Percentiles rank a stretch among this genome's conserved stretches.
These are phyloP conservation scores for Noccaea caerulescens DNA, from an alignment of 345 rosid species.

Conservation along the genomic window DNA sequence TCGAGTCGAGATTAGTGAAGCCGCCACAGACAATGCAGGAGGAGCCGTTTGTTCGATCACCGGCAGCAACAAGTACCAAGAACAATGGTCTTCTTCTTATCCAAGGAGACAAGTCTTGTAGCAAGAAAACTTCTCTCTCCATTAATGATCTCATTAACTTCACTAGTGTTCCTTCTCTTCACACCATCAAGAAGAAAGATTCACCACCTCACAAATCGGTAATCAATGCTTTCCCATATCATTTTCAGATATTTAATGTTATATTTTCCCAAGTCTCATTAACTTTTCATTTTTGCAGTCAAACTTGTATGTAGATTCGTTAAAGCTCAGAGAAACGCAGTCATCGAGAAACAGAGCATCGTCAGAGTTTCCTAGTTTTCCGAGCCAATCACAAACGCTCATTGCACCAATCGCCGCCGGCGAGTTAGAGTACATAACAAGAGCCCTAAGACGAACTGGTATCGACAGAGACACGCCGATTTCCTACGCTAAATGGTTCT, in stretches of 20 bases:
- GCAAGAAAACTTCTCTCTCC: slow-evolving; percentile 61
- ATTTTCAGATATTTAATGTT: neutral
- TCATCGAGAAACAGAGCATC: slow-evolving; percentile 54
- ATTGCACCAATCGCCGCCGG: slow-evolving; percentile 44
- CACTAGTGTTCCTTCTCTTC: slow-evolving; percentile 54
- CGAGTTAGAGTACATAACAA: slow-evolving; percentile 63
- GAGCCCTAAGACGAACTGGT: slow-evolving; percentile 58
- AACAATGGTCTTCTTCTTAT: slow-evolving; percentile 12
- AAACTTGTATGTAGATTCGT: slow-evolving; percentile 30
- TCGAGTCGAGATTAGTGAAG: slow-evolving; percentile 48
- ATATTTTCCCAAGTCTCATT: neutral
- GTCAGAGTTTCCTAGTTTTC: slow-evolving; percentile 60
- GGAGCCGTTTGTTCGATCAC: slow-evolving; percentile 62
- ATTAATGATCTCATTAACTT: slow-evolving; percentile 49
- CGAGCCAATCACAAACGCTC: slow-evolving; percentile 57
- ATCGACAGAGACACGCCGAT: slow-evolving; percentile 55
- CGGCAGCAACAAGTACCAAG: slow-evolving; percentile 23
- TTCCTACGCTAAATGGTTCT: slow-evolving; percentile 59
- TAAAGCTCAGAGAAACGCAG: slow-evolving; percentile 45
- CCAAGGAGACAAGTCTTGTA: slow-evolving; percentile 56
- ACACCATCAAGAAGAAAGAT: slow-evolving; percentile 80
- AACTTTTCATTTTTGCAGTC: slow-evolving; percentile 10
- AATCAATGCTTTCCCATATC: slow-evolving; percentile 22
- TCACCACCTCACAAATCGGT: slow-evolving; percentile 47
- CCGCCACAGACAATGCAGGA: slow-evolving; percentile 67